Percentiles rank a stretch among this genome's conserved stretches.
These are phyloP conservation scores for Mycena amicta DNA, from an alignment of 768 basidiomycete genomes.

Conservation along the genomic window DNA sequence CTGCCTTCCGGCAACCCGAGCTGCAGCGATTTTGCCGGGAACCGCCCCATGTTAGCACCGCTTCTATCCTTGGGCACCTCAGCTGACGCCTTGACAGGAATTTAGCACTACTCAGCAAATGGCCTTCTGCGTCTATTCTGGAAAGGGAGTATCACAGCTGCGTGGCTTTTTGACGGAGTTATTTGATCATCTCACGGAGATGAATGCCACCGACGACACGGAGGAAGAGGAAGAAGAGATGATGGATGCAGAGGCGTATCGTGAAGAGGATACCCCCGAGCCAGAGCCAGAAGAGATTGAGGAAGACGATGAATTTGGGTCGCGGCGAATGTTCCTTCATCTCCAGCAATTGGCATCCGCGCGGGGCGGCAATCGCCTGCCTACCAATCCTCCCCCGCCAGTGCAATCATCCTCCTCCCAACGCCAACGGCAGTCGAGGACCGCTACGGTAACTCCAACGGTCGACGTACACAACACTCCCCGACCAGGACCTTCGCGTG, in stretches of 20 bases:
- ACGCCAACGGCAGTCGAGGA: conserved; percentile 34
- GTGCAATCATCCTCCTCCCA: conserved; percentile 39
- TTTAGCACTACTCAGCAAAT: conserved; percentile 88
- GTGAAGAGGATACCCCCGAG: conserved; percentile 52
- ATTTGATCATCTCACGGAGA: conserved; percentile 75
- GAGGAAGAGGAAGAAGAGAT: conserved; percentile 66
- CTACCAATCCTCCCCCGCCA: conserved; percentile 29
- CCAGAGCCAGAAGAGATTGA: conserved; percentile 37
- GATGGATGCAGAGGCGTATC: conserved; percentile 51
- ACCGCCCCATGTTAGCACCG: conserved; percentile 72
- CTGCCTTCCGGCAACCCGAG: conserved; percentile 82
- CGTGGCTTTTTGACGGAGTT: conserved; percentile 77
- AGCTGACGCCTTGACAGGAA: conserved; percentile 53
- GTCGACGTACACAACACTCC: conserved; percentile 5
- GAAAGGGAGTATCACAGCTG: conserved; percentile 83
- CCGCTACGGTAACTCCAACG: conserved; percentile 30
- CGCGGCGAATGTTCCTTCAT: conserved; percentile 32
- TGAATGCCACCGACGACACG: conserved; percentile 68
- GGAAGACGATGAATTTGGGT: conserved; percentile 36
- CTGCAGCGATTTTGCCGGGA: conserved; percentile 88
- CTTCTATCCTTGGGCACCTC: not conserved
- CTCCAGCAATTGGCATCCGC: conserved; percentile 25
- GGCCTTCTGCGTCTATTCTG: conserved; percentile 96
- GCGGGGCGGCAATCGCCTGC: conserved; percentile 22
- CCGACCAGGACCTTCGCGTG: conserved; percentile 37